Conservation (phyloP, 257 asterid genomes). For the Fraxinus quadrangulata region DNA sequence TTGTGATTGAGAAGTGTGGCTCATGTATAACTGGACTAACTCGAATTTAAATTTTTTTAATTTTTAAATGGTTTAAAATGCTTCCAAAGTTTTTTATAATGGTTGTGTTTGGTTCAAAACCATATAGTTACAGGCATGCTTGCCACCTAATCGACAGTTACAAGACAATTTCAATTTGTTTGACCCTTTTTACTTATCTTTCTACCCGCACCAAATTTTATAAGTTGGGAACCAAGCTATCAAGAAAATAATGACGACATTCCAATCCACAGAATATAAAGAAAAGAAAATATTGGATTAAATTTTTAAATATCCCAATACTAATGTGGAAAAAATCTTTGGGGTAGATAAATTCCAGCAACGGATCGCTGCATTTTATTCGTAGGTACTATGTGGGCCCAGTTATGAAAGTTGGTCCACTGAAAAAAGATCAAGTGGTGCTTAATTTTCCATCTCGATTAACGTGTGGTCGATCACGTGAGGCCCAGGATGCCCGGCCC, state of each 20-base stretch:
- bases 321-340: not conserved
- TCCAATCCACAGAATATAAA: not conserved
- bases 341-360: constrained; percentile 45
- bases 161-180: too few species aligned
- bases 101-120: too few species aligned
- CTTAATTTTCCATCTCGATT: constrained; percentile 44
- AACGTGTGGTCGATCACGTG: constrained; percentile 79
- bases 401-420: constrained; percentile 49
- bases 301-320: constrained; percentile 32
- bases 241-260: not conserved
- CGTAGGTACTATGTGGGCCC: constrained; percentile 35
- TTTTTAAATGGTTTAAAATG: too few species aligned
- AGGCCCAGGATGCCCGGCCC: constrained; percentile 42
- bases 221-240: not conserved
- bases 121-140: too few species aligned
- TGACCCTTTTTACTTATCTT: too few species aligned
- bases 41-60: too few species aligned
- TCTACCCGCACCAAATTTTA: not conserved
- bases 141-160: too few species aligned
- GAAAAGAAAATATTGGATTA: constrained; percentile 4
- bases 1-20: too few species aligned
- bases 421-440: constrained; percentile 45
- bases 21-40: too few species aligned
- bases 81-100: too few species aligned
- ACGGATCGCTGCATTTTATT: constrained; percentile 46